Base-by-base conservation (phyloP, 257 asterid species). In the Solanum commersonii region DNA sequence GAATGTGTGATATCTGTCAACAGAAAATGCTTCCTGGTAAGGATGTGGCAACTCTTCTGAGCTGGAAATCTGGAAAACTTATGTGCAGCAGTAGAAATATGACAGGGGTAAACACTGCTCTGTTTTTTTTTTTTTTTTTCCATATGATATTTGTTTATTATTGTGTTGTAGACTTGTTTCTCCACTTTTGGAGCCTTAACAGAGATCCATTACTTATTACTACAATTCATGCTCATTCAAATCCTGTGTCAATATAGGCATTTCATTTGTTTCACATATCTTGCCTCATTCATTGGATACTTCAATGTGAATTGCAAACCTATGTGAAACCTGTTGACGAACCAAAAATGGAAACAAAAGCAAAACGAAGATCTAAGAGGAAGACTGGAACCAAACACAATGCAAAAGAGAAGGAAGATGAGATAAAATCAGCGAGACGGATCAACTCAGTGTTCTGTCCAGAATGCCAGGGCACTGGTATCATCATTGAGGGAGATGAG, bases 401-500 rank as follows among this genome's bases (percentile, higher is more conserved):
- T 63, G 89, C 52, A 87, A 90, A 83, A 29, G 87, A 59, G 87
- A 90, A 91, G 92, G 93, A 87, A 77, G 89, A 81, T 31, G 90
- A 90, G 81, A 86, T 72, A 74, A 89, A 88, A 84, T 86, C 88
- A 67, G 78, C 52, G 6, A 90, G 88, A 87, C 90, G 88, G 87
- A 91, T 90, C 16, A 49, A 74, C 90, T 93, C 97, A 13, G 91
- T 89, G 38, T 94, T 94, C 88, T 96, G 99, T 87, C 95, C 98
- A 29, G 98, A 96, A 89, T 96, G 99, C 89, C 99, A 96, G 91
- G 99, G 99, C 85, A 96, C 96, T 85, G 99, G 99, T 77, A 79
- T 92, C 84, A 72, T 10, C 56, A 70, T 92, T 63, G 90, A 92
- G 29, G 93, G 92, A 27, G 93, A 92, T 81, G 96, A 93, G 74